phyloP scores from a whole-genome alignment of 441 rosid species.

The Erysimum cheiri region DNA sequence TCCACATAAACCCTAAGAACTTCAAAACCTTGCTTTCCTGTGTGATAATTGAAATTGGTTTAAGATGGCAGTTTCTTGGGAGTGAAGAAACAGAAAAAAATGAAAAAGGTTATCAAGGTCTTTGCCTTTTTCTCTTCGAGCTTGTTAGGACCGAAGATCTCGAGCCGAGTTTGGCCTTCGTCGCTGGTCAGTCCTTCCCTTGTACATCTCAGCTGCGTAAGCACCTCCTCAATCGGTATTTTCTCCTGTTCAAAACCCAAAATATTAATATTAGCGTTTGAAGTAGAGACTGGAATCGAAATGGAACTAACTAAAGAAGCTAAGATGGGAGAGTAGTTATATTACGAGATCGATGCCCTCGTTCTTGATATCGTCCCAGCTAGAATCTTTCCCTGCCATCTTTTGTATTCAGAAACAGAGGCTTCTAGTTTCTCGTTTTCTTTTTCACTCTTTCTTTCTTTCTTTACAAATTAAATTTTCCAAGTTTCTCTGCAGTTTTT shows the following conservation, averaged over 20 bases:
- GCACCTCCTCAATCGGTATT: slow-evolving; percentile 62
- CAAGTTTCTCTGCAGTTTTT: slow-evolving; percentile 27
- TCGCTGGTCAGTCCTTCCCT: slow-evolving; percentile 56
- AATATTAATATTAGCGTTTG: background rate
- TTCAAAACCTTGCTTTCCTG: slow-evolving; percentile 86
- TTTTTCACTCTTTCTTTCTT: background rate
- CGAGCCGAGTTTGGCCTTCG: slow-evolving; percentile 58
- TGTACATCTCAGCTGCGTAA: slow-evolving; percentile 58
- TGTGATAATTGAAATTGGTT: background rate
- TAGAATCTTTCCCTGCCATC: slow-evolving; percentile 54
- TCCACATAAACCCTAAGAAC: slow-evolving; percentile 73
- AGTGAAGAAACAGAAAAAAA: slow-evolving; percentile 26
- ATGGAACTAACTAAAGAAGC: background rate
- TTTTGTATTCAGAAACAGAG: slow-evolving; percentile 27
- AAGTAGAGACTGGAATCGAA: background rate
- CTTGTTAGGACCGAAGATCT: slow-evolving; percentile 66
- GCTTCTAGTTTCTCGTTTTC: background rate
- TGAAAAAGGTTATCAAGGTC: no score
- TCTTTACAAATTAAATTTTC: slow-evolving; percentile 16
- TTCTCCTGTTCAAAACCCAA: slow-evolving; percentile 49
- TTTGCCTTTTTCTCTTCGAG: slow-evolving; percentile 65
- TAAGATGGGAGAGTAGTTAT: background rate
- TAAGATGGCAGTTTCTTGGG: slow-evolving; percentile 2
- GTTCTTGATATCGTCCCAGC: slow-evolving; percentile 72
- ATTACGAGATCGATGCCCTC: slow-evolving; percentile 70